Conservation (phyloP, 805 yeast genomes). For the Candida nonsorbophila region DNA sequence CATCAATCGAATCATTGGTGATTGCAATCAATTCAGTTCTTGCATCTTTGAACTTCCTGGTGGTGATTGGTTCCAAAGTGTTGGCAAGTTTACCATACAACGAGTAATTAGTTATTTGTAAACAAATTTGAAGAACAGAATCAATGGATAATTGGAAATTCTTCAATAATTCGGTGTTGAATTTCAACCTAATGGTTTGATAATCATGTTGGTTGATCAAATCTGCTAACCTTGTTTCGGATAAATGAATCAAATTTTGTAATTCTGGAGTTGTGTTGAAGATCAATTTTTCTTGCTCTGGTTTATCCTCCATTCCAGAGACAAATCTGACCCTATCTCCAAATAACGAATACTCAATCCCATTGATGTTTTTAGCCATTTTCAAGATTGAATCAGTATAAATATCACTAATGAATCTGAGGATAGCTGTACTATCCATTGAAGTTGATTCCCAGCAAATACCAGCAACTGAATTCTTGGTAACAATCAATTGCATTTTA, state of each 20-base stretch:
- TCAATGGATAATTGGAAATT: conserved; percentile 43
- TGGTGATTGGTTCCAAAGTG: conserved; percentile 57
- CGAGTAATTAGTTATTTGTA: conserved; percentile 52
- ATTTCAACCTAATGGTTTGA: conserved; percentile 33
- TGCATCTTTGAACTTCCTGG: conserved; percentile 61
- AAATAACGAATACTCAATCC: conserved; percentile 51
- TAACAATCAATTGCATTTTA: conserved; percentile 49
- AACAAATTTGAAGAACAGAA: conserved; percentile 46
- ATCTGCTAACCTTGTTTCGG: conserved; percentile 56
- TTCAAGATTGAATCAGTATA: conserved; percentile 54
- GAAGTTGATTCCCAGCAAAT: conserved; percentile 55
- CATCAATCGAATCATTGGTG: conserved; percentile 48
- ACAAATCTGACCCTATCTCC: conserved; percentile 30
- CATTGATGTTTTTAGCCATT: conserved; percentile 54
- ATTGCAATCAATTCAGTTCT: conserved; percentile 67
- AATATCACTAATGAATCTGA: conserved; percentile 52
- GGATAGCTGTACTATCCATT: conserved; percentile 55
- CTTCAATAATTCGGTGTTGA: conserved; percentile 29
- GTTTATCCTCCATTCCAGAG: conserved; percentile 35
- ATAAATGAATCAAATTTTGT: conserved; percentile 43
- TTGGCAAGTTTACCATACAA: conserved; percentile 47
- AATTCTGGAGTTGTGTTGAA: conserved; percentile 44
- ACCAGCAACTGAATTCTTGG: conserved; percentile 54
- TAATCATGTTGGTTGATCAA: conserved; percentile 55
- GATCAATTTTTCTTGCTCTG: conserved; percentile 22